Base-by-base conservation (phyloP, 2,329 filamentous ascomycete genomes). In the Periconia sp. region DNA sequence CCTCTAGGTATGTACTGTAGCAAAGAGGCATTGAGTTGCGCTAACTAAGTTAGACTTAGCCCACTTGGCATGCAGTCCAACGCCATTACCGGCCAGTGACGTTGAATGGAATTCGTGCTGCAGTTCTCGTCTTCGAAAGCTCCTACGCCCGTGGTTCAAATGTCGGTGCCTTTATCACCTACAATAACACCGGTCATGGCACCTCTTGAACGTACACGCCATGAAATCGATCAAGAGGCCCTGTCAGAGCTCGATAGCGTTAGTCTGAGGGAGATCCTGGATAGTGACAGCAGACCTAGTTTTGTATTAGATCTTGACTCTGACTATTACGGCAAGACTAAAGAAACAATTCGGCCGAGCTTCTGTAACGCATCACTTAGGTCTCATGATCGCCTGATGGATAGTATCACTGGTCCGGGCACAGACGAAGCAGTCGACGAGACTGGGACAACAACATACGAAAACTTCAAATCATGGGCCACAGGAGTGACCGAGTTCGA, bases 401-500 rank as follows among this genome's bases (percentile, higher is more conserved):
- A 70, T 45, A 62, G 55, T 42, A 50, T 73, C 27, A 61, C 52
- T 1, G 61, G 63, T 13, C 20, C 37, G 13, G 43, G 44, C 14
- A 30, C 47, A 1, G 45, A 60, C 19, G 52, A 5, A 10, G 30
- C 1, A 2, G 19, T 41, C 8, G 23, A 51, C 15, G 23, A 47
- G 13, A 45, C 59, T 10, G 49, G 46, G 18, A 19, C 11, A 23
- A 35, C 61, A 30, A 58, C 62, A 18, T 76, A 77, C 49, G 51
- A 64, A 0, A 69, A 73, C 0, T 80, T 80, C 56, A 72, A 61
- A 45, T 56, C 49, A 1, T 80, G 78, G 78, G 73, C 73, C 0
- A 76, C 75, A 0, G 68, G 75, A 0, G 65, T 75, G 15, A 79
- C 75, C 5, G 69, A 66, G 6, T 76, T 77, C 51, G 76, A 79